Percentiles rank a stretch among this genome's conserved stretches.
Conservation (phyloP, 2,329 filamentous ascomycete genomes). For the Penicillium sp. region DNA sequence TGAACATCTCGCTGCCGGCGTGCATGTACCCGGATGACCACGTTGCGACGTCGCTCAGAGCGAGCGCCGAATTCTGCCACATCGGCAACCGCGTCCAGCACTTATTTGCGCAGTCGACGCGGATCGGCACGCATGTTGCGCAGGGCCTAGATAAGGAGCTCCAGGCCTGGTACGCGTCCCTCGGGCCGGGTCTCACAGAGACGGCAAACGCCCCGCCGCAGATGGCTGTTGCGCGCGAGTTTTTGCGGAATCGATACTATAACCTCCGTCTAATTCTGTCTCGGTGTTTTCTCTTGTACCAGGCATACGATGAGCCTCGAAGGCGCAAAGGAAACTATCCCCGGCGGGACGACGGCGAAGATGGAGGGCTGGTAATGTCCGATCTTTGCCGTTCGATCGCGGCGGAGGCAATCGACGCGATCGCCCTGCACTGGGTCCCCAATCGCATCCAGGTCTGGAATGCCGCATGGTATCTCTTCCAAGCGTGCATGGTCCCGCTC, state of each 20-base stretch:
- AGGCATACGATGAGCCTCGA: background rate
- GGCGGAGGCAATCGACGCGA: constrained; percentile 10
- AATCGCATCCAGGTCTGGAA: constrained; percentile 15
- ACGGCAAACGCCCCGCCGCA: background rate
- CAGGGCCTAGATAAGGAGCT: constrained; percentile 5
- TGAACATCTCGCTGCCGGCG: constrained; percentile 9
- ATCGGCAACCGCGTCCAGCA: constrained; percentile 12
- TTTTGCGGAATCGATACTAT: constrained; percentile 14
- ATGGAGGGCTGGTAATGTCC: background rate
- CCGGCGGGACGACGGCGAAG: background rate
- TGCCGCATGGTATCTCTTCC: constrained; percentile 18
- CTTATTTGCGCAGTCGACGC: constrained; percentile 12
- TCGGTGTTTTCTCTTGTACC: constrained; percentile 12
- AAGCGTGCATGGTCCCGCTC: constrained; percentile 17
- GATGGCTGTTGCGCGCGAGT: constrained; percentile 11
- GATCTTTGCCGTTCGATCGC: constrained; percentile 3
- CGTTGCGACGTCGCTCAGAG: constrained; percentile 2
- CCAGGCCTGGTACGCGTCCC: constrained; percentile 1
- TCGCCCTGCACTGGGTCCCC: constrained; percentile 8
- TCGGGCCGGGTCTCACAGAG: background rate
- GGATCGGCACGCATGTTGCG: background rate
- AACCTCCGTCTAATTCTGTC: constrained; percentile 11
- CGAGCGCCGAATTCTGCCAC: constrained; percentile 14
- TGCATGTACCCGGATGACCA: constrained; percentile 1
- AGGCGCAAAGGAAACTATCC: background rate